A percentile compares a stretch with the other conserved stretches of the same genome.
These are phyloP conservation scores for Chondrus crispus DNA, from an alignment of 23 red algal species.

Conservation along the genomic window DNA sequence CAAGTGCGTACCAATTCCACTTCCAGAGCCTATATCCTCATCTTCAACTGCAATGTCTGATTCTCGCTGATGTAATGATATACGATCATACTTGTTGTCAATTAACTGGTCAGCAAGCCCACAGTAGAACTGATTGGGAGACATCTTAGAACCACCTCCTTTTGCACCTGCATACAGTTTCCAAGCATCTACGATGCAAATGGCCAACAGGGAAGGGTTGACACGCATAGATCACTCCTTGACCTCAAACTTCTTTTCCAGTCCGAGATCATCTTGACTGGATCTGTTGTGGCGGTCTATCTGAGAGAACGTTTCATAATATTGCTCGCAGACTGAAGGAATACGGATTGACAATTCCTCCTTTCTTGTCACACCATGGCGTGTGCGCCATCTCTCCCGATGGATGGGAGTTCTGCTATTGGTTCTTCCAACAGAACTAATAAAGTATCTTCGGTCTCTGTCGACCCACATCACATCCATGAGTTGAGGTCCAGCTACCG, in stretches of 20 bases:
- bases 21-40: neutral
- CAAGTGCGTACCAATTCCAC: neutral
- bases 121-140: slow-evolving; percentile 1
- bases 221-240: neutral
- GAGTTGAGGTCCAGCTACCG: neutral
- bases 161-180: neutral
- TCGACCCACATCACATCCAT: neutral
- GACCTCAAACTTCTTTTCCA: neutral
- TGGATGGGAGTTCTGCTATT: neutral
- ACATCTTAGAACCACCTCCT: neutral
- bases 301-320: neutral
- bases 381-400: neutral
- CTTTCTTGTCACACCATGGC: no score
- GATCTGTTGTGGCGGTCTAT: neutral
- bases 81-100: neutral
- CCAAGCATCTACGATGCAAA: neutral
- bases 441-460: neutral
- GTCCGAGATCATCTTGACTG: neutral
- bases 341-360: neutral
- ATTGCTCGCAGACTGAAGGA: neutral
- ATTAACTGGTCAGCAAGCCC: neutral
- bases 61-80: neutral
- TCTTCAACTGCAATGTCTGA: neutral
- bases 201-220: neutral
- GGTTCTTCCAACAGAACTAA: neutral